A percentile compares a stretch with the other conserved stretches of the same genome.
These are phyloP conservation scores for Ramaria sp. DNA, from an alignment of 768 basidiomycete genomes.

Conservation along the genomic window DNA sequence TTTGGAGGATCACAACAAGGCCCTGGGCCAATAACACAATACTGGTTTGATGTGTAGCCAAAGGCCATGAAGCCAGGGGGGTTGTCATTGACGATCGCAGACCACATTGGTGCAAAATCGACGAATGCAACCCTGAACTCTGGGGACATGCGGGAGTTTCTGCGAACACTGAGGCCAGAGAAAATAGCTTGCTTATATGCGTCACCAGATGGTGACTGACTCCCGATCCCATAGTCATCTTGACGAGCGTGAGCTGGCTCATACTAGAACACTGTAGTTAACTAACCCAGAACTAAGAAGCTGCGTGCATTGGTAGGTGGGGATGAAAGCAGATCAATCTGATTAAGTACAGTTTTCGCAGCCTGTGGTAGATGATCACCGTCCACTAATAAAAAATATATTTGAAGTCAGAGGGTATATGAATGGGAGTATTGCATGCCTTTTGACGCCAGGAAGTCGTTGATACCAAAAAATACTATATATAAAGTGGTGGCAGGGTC, in stretches of 20 bases:
- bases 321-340: constrained; percentile 34
- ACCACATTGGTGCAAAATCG: constrained; percentile 39
- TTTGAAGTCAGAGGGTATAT: neutral
- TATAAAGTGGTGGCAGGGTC: constrained; percentile 39
- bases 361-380: constrained; percentile 9
- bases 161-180: constrained; percentile 28
- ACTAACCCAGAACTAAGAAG: constrained; percentile 31
- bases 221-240: constrained; percentile 39
- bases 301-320: constrained; percentile 40
- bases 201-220: constrained; percentile 28
- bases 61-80: constrained; percentile 35
- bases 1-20: constrained; percentile 10
- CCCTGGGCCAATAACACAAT: constrained; percentile 12
- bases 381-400: neutral
- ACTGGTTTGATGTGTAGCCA: constrained; percentile 32
- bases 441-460: constrained; percentile 13
- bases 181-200: constrained; percentile 37
- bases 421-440: neutral
- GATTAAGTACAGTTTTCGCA: constrained; percentile 24
- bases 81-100: constrained; percentile 28
- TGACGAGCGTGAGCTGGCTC: neutral
- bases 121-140: constrained; percentile 33
- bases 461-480: constrained; percentile 44
- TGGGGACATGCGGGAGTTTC: constrained; percentile 11
- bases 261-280: neutral